phyloP scores from a whole-genome alignment of 2,329 filamentous ascomycete species.

The Knufia petricola region DNA sequence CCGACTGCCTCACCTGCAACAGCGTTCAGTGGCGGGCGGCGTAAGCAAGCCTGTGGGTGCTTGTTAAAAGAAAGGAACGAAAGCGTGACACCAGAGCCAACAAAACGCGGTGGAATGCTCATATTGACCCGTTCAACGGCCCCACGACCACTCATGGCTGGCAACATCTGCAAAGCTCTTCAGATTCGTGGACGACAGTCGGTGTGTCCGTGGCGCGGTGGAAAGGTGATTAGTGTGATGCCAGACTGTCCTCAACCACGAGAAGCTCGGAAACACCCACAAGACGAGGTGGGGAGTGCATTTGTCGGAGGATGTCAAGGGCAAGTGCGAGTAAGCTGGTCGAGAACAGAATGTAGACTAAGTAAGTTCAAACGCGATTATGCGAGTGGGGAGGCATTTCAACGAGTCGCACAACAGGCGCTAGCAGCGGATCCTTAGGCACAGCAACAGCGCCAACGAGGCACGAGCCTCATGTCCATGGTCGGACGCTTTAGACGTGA shows the following conservation, averaged over 20 bases:
- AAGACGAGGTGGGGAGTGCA: conserved; percentile 17
- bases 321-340: conserved; percentile 10
- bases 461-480: conserved; percentile 6
- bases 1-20: no score
- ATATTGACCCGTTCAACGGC: conserved; percentile 19
- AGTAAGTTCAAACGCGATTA: background rate
- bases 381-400: conserved; percentile 13
- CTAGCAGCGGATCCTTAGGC: conserved; percentile 7
- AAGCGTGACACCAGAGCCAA: no score
- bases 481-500: background rate
- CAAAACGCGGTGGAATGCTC: background rate
- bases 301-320: conserved; percentile 21
- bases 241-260: conserved; percentile 22
- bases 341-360: conserved; percentile 6
- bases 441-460: background rate
- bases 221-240: conserved; percentile 21
- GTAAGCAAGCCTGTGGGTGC: no score
- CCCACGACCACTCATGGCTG: conserved; percentile 20
- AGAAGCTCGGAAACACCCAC: conserved; percentile 4
- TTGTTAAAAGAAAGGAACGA: no score
- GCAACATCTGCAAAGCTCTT: conserved; percentile 12
- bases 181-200: conserved; percentile 9
- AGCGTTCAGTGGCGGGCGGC: no score
- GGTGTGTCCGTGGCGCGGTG: conserved; percentile 18
- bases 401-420: conserved; percentile 11